Evolutionary conservation across 345 rosid species (phyloP), one percentile per base, ranked within the genome.

Genomic region (Pistacia atlantica): DNA sequence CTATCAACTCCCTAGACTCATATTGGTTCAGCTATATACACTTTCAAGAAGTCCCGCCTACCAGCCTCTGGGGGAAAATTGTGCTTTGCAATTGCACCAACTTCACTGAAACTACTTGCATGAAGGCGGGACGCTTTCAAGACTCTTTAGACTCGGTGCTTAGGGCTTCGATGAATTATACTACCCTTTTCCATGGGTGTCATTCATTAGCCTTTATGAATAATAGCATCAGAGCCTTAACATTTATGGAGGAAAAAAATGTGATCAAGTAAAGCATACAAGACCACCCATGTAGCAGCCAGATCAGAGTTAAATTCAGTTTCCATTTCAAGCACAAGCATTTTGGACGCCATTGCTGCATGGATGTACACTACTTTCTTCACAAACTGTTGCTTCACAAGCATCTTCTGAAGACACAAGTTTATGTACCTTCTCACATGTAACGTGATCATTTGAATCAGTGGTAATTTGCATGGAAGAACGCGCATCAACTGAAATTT

Each of bases 11-110:
- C 38, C 42, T 14, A 55, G 17, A 65, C 64, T 55, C 71, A 37
- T 49, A 65, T 71, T 25, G 56, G 66, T 35, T 65, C 64, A 16
- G 20, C 17, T 65, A 75, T 65, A 65, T 75, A 75, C 77, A 65
- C 38, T 65, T 65, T 65, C 37, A 66, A 35, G 22, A 3, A 9
- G 51, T 5, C 61, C 69, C 20, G 20, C 38, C 51, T 52, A 51
- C 37, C 69, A 37, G 22, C 62, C 63, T 12, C 13, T 17, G 0
- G 51, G 11, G 5, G 49, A 42, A 55, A 75, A 74, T 12, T 54
- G 55, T 75, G 65, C 52, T 38, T 52, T 16, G 4, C 54, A 11
- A 58, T 6, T 35, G 4, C 74, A 65, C 35, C 52, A 35, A 2
- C 70, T 54, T 74, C 77, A 11, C 3, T 18, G 55, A 51, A 56